phyloP scores from a whole-genome alignment of 768 basidiomycete species.

The Termitomyces sp. region DNA sequence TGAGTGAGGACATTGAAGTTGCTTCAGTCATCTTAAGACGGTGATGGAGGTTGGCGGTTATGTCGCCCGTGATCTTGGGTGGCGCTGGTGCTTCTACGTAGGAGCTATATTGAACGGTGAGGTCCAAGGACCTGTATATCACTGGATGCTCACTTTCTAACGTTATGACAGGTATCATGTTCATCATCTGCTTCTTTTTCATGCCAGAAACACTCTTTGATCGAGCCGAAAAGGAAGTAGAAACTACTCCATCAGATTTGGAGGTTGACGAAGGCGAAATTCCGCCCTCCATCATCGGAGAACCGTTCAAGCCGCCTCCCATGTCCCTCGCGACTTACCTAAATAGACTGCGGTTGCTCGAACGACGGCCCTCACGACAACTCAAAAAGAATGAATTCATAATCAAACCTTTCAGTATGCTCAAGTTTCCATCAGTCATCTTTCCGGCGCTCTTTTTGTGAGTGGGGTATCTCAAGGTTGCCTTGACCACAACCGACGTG shows the following conservation, averaged over 20 bases:
- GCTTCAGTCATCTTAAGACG: background rate
- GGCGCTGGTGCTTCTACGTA: conserved; percentile 41
- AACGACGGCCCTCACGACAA: conserved; percentile 21
- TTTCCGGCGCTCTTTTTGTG: conserved; percentile 33
- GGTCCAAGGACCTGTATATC: background rate
- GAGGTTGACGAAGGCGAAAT: conserved; percentile 10
- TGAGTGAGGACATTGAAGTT: conserved; percentile 12
- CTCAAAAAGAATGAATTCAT: conserved; percentile 23
- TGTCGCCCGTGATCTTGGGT: conserved; percentile 30
- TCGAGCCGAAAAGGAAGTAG: conserved; percentile 16
- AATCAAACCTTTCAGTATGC: conserved; percentile 29
- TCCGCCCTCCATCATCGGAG: conserved; percentile 8
- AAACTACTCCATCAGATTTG: conserved; percentile 1
- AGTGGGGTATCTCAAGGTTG: conserved; percentile 5
- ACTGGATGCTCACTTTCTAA: background rate
- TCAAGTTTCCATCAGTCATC: conserved; percentile 33
- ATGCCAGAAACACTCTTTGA: conserved; percentile 39
- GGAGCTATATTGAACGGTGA: conserved; percentile 36
- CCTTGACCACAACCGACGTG: background rate
- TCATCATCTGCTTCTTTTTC: conserved; percentile 29
- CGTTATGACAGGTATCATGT: conserved; percentile 17
- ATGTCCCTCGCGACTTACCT: conserved; percentile 20
- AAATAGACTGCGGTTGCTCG: conserved; percentile 23
- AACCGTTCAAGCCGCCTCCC: conserved; percentile 21
- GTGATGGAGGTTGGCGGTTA: conserved; percentile 28